These are phyloP conservation scores for Phytophthora tentaculata DNA, from an alignment of 352 stramenopile genomes.

Conservation along the genomic window DNA sequence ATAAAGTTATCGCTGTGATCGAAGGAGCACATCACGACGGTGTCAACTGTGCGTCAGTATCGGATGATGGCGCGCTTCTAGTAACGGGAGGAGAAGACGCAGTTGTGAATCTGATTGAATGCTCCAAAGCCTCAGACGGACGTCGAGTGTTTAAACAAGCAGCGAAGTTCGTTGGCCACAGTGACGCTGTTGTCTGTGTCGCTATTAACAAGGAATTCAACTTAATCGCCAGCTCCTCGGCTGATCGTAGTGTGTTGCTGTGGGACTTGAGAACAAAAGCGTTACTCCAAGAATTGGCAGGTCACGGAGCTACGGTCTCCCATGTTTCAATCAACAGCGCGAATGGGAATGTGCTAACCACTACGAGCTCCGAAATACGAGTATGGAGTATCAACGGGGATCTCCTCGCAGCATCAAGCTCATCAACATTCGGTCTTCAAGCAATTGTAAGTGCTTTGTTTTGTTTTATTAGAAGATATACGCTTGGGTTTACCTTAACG, in stretches of 20 bases:
- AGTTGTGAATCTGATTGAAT: constrained; percentile 78
- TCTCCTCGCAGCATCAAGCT: constrained; percentile 59
- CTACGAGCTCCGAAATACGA: constrained; percentile 56
- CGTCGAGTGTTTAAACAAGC: constrained; percentile 74
- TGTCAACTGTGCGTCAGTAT: constrained; percentile 66
- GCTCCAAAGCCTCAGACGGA: constrained; percentile 52
- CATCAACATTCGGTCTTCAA: constrained; percentile 50
- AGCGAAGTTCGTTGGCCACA: constrained; percentile 72
- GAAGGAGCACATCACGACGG: constrained; percentile 64
- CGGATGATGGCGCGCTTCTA: constrained; percentile 61
- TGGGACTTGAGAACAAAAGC: constrained; percentile 72
- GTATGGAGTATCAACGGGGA: constrained; percentile 86
- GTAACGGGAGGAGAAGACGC: constrained; percentile 74
- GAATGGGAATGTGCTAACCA: constrained; percentile 69
- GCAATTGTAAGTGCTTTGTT: constrained; percentile 60
- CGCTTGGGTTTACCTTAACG: not conserved
- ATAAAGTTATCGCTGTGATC: constrained; percentile 71
- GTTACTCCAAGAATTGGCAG: constrained; percentile 67
- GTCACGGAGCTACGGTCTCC: constrained; percentile 51
- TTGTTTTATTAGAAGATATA: no score
- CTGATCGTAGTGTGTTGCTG: constrained; percentile 62
- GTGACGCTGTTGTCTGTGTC: constrained; percentile 61
- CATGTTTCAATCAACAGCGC: constrained; percentile 74
- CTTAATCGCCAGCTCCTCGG: constrained; percentile 65
- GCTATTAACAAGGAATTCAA: constrained; percentile 83